Base-by-base conservation (phyloP, 257 asterid genomes). In the Gardenia jasminoides region DNA sequence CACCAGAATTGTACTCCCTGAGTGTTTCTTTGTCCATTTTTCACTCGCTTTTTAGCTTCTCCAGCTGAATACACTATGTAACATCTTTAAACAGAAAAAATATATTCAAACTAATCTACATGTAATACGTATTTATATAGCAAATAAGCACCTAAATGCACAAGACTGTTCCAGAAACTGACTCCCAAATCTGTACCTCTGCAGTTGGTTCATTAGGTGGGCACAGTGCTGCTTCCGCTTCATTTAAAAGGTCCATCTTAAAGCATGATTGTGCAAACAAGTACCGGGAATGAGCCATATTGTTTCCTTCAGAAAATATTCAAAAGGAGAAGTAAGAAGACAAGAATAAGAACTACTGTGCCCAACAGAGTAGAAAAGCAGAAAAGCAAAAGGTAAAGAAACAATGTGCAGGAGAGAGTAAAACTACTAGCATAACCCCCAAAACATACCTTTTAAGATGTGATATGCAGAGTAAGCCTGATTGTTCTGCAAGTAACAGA, bases 241-340 rank as follows among this genome's bases (percentile, higher is more conserved):
- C 98, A 58, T 78, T 88, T 79, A 93, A 80, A 81, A 93, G 97
- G 85, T 88, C 96, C 99, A 96, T 96, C 90, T 90, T 92, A 88
- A 90, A 93, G 92, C 98, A 96, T 75, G 98, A 88, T 59, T 88
- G 90, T 20, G 97, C 99, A 88, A 96, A 92, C 92, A 93, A 89
- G 92, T 96, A 96, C 86, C 99, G 99, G 78, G 96, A 92, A 82
- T 91, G 93, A 80, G 97, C 87, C 89, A 83, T 78, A 58, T 85
- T 87, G 17, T 89, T 86, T 80, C 99, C 99, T 93, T 85, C 87
- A 88, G 72, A 82, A 48, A 74, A 71, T 61, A 73, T 73, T 39
- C 16, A 47, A 62, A 70, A 78, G 80, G 80, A 76, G 80, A 76
- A 83, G 28, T 62, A 76, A 33, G 67, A 54, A 76, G 79, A 62